Conservation (phyloP, 352 stramenopile species). For the Pythium sukuiense region DNA sequence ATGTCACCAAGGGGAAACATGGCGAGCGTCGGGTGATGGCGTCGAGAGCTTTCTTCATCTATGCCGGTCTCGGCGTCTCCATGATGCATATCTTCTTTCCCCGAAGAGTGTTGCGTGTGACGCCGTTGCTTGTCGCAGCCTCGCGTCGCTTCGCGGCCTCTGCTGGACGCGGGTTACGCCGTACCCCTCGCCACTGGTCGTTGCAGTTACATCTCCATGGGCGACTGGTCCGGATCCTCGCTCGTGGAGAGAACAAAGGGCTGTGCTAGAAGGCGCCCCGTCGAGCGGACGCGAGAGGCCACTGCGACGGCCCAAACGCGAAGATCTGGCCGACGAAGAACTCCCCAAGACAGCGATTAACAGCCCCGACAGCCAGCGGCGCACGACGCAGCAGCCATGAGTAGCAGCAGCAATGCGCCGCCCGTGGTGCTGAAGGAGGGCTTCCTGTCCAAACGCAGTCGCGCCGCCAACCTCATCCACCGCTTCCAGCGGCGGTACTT, state of each 20-base stretch:
- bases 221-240: conserved; percentile 4
- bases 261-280: neutral
- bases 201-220: neutral
- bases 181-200: neutral
- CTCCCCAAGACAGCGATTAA: neutral
- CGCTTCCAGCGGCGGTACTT: conserved; percentile 68
- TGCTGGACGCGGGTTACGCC: conserved; percentile 1
- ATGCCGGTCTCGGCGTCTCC: too few species aligned
- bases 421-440: conserved; percentile 65
- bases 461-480: conserved; percentile 16
- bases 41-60: too few species aligned
- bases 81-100: too few species aligned
- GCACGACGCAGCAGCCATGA: conserved; percentile 1
- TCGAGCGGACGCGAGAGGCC: neutral
- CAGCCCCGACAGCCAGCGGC: neutral
- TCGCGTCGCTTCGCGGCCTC: neutral
- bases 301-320: neutral
- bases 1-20: neutral
- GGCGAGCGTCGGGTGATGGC: neutral
- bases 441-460: conserved; percentile 69
- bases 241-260: neutral
- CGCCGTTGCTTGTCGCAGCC: neutral
- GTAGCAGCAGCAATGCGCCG: conserved; percentile 21
- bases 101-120: neutral
- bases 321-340: conserved; percentile 2